A percentile compares a stretch with the other conserved stretches of the same genome.
These are phyloP conservation scores for Penicillium occitanis DNA, from an alignment of 2,329 filamentous ascomycete species.

Conservation along the genomic window DNA sequence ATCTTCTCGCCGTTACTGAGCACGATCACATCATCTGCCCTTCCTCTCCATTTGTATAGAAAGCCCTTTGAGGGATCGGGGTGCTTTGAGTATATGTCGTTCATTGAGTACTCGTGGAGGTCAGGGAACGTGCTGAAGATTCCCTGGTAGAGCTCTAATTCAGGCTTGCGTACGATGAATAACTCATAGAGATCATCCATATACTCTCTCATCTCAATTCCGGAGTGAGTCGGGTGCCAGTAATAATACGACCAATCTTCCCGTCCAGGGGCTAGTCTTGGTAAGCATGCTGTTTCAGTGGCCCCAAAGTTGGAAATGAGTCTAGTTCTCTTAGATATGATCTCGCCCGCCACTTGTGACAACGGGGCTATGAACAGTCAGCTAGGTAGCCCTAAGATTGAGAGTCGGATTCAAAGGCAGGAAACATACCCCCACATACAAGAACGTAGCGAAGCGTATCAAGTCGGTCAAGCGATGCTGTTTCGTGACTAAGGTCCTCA, in stretches of 20 bases:
- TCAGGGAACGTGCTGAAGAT: neutral
- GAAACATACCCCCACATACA: neutral
- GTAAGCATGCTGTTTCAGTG: neutral
- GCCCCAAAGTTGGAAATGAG: neutral
- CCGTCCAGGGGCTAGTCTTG: neutral
- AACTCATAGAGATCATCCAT: neutral
- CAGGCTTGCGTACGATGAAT: neutral
- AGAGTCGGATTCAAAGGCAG: neutral
- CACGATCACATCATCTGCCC: conserved; percentile 10
- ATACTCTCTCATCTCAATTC: neutral
- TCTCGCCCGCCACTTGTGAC: neutral
- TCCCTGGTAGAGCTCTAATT: neutral
- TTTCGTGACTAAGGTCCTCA: neutral
- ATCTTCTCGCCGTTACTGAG: conserved; percentile 5
- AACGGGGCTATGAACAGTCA: neutral
- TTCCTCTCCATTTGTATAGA: conserved; percentile 20
- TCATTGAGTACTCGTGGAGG: neutral
- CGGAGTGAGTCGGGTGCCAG: neutral
- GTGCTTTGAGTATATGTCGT: neutral
- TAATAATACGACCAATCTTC: neutral
- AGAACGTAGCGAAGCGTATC: neutral
- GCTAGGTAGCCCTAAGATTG: neutral
- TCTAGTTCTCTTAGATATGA: neutral
- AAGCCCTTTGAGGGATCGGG: neutral
- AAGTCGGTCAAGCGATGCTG: neutral